Conservation (phyloP, 768 basidiomycete genomes). For the Cystobasidium tubakii region DNA sequence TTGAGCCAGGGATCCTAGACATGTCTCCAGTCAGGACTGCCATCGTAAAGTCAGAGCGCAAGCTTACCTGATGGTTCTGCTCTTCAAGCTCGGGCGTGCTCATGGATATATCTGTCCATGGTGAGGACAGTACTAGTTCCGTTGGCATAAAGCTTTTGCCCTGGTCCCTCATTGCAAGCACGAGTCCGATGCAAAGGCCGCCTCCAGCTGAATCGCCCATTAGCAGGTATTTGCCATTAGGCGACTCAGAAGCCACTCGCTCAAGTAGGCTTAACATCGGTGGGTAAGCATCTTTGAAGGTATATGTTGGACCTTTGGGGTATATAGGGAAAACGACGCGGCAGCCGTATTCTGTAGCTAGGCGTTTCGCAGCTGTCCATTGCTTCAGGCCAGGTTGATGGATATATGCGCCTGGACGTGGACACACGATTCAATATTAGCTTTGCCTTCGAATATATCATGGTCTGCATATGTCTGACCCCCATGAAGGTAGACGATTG, state of each 20-base stretch:
- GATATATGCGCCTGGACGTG: constrained; percentile 6
- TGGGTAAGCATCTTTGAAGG: constrained; percentile 4
- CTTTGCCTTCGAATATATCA: too few species aligned
- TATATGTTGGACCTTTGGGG: constrained; percentile 19
- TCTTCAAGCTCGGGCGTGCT: not conserved
- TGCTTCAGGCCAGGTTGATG: constrained; percentile 20
- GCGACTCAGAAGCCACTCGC: not conserved
- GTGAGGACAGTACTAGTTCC: constrained; percentile 4
- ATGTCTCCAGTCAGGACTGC: too few species aligned
- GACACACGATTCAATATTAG: not conserved
- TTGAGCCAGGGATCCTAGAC: constrained; percentile 15
- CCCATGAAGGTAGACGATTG: constrained; percentile 15
- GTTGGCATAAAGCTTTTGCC: constrained; percentile 1
- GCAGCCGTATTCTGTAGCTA: not conserved
- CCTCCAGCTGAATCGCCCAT: constrained; percentile 27
- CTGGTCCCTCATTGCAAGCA: not conserved
- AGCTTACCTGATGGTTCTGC: not conserved
- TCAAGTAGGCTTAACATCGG: constrained; percentile 7
- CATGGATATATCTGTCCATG: constrained; percentile 12
- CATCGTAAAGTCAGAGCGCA: not conserved
- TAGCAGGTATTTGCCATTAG: constrained; percentile 4
- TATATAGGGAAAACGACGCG: constrained; percentile 18
- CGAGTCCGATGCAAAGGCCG: not conserved
- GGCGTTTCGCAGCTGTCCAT: constrained; percentile 1
- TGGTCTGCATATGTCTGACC: not conserved